These are phyloP conservation scores for Lipomyces kockii DNA, from an alignment of 805 yeast genomes.

Conservation along the genomic window DNA sequence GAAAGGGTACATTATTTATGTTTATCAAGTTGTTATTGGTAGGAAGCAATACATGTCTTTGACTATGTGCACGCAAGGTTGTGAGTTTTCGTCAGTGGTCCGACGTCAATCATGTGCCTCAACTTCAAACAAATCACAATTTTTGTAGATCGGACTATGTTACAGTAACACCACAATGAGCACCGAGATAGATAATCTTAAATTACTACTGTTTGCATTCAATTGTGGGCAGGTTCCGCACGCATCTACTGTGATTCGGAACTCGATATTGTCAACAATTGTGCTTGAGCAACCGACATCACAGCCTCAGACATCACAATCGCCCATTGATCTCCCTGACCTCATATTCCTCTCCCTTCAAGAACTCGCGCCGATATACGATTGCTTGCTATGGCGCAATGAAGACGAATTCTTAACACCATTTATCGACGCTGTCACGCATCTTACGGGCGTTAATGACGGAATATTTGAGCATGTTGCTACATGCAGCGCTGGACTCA, in stretches of 20 bases:
- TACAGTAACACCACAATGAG: not conserved
- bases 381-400: constrained; percentile 41
- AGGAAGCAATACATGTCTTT: not conserved
- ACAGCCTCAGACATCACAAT: constrained; percentile 1
- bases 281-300: not conserved
- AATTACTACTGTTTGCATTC: constrained; percentile 39
- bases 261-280: constrained; percentile 12
- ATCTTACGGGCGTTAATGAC: constrained; percentile 28
- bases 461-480: constrained; percentile 32
- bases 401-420: constrained; percentile 39
- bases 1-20: constrained; percentile 29
- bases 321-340: constrained; percentile 32
- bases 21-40: not conserved
- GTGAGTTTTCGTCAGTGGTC: not conserved
- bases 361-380: constrained; percentile 46
- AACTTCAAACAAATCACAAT: not conserved
- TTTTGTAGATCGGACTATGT: not conserved
- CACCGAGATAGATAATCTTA: constrained; percentile 1
- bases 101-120: not conserved
- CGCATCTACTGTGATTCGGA: constrained; percentile 13
- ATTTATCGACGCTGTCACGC: constrained; percentile 39
- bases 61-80: not conserved
- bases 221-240: constrained; percentile 42
- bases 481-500: constrained; percentile 41
- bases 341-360: constrained; percentile 46